Evolutionary conservation across 257 asterid genomes (phyloP).

Genomic region (Euphrasia confusa): DNA sequence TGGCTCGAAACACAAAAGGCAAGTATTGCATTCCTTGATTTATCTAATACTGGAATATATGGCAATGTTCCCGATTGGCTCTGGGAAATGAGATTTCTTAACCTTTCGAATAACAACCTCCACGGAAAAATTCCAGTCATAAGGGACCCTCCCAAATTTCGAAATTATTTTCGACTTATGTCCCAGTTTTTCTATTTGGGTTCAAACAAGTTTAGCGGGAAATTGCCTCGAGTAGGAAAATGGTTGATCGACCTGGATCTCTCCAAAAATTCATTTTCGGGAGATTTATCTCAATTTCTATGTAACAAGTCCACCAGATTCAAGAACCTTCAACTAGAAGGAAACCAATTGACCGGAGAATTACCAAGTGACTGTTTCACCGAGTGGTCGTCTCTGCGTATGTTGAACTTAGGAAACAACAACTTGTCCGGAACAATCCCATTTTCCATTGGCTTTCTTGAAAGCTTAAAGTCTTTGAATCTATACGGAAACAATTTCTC

Average conservation of each 20-base stretch:
- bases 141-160: too few relatives aligned
- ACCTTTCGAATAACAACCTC: slow-evolving; percentile 31
- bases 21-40: not conserved
- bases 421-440: slow-evolving; percentile 33
- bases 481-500: slow-evolving; percentile 13
- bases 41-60: slow-evolving; percentile 24
- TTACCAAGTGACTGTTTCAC: not conserved
- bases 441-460: slow-evolving; percentile 28
- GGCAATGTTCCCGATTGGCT: slow-evolving; percentile 30
- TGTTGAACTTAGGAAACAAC: slow-evolving; percentile 27
- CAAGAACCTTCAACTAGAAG: slow-evolving; percentile 26
- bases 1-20: slow-evolving; percentile 30
- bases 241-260: slow-evolving; percentile 21
- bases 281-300: slow-evolving; percentile 25
- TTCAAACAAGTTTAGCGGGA: slow-evolving; percentile 19
- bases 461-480: slow-evolving; percentile 21
- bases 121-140: too few relatives aligned
- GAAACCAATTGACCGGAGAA: slow-evolving; percentile 25
- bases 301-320: slow-evolving; percentile 20
- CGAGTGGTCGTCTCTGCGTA: not conserved
- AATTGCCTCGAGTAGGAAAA: slow-evolving; percentile 10
- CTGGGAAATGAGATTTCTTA: slow-evolving; percentile 11
- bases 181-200: slow-evolving; percentile 9
- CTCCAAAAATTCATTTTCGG: slow-evolving; percentile 28
- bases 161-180: too few relatives aligned